Evolutionary conservation across 306 rosid genomes (phyloP).

Genomic region (Crotalaria pallida): DNA sequence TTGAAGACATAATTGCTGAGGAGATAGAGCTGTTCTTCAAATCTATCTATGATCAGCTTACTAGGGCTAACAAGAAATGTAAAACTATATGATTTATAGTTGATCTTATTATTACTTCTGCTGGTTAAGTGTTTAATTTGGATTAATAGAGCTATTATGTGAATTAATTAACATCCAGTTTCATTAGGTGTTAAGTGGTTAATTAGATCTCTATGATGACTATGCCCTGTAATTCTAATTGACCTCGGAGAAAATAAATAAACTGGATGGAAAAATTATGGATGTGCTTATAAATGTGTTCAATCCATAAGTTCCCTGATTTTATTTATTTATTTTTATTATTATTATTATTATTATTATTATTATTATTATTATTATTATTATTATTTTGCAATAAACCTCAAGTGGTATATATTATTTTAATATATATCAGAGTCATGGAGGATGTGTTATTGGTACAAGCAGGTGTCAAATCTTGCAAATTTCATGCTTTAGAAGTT

Average conservation of each 20-base stretch:
- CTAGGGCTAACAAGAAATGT: slow-evolving; percentile 32
- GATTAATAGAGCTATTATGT: not conserved
- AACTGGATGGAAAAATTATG: not conserved
- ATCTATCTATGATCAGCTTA: not conserved
- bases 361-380: too few relatives aligned
- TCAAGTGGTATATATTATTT: too few relatives aligned
- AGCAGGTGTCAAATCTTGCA: too few relatives aligned
- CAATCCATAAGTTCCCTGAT: too few relatives aligned
- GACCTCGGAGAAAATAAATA: not conserved
- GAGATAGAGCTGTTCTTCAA: slow-evolving; percentile 40
- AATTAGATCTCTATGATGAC: not conserved
- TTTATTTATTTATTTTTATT: too few relatives aligned
- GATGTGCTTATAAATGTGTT: not conserved
- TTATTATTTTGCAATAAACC: too few relatives aligned
- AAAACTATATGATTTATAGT: slow-evolving; percentile 1
- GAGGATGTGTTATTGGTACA: too few relatives aligned
- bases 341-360: too few relatives aligned
- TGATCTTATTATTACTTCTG: not conserved
- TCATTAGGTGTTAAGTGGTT: not conserved
- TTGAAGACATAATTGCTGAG: slow-evolving; percentile 9
- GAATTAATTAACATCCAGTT: not conserved
- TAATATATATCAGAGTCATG: too few relatives aligned
- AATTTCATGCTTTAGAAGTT: too few relatives aligned
- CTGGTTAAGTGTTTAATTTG: not conserved
- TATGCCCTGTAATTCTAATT: not conserved